Evolutionary conservation across 2,329 filamentous ascomycete genomes (phyloP), one percentile per base, ranked within the genome.

Genomic region (Neoascochyta sp.): DNA sequence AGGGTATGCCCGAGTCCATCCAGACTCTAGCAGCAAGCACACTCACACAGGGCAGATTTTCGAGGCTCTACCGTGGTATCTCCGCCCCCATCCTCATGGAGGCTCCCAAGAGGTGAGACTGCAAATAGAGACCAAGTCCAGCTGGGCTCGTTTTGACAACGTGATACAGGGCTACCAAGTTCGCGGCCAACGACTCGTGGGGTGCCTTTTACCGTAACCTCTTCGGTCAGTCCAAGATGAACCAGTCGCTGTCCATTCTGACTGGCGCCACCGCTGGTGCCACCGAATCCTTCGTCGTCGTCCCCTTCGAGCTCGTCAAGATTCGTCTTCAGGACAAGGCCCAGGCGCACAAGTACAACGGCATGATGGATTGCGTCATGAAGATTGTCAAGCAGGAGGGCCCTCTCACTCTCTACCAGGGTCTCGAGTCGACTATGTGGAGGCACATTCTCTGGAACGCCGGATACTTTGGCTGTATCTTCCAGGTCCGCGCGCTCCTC

Each of bases 151-250:
- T 20, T 27, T 34, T 45, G 27, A 47, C n/a, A n/a, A n/a, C 39
- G 20, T 15, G 14, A 19, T 16, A 22, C 38, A 77, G 88, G 69
- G 90, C 90, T 23, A 96, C 87, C 71, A 98, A 98, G 68, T 98
- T 98, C 68, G 90, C 92, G 25, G 92, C 92, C 68, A 98, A 98
- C 69, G 92, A 98, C 64, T 86, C 90, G 64, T 98, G 92, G 92
- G 92, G 92, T 55, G 80, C 88, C 67, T 77, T 95, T 68, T 98
- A 94, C 74, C 85, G 88, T 61, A 83, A 83, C 50, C 63, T 83
- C 28, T 96, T 98, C 62, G 87, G 86, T 47, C 74, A 83, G 33
- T 66, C 78, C 34, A 86, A 95, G 71, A 92, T 93, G 81, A 96
- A 77, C 59, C 92, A 98, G 69, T 78, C 80, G 2, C 78, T 98